These are phyloP conservation scores for Pythium vanterpoolii DNA, from an alignment of 352 stramenopile species.

Conservation along the genomic window DNA sequence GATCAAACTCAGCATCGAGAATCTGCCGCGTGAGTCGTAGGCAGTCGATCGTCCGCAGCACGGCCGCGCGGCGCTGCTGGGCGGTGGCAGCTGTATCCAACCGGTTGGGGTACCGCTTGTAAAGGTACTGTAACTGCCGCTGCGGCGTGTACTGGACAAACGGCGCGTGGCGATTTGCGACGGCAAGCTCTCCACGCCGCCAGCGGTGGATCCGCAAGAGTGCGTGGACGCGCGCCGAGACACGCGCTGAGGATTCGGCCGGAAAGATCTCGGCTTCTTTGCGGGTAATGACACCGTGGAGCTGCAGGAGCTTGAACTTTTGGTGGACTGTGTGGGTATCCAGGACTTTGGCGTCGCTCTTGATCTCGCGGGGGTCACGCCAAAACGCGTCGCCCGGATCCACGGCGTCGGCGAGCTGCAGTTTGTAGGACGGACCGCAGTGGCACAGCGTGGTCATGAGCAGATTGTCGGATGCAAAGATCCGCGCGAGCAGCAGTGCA, in stretches of 20 bases:
- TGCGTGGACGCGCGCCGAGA: slow-evolving; percentile 51
- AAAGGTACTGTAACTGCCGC: slow-evolving; percentile 58
- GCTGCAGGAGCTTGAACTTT: slow-evolving; percentile 45
- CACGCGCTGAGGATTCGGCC: slow-evolving; percentile 33
- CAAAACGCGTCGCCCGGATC: slow-evolving; percentile 53
- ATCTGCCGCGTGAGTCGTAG: slow-evolving; percentile 44
- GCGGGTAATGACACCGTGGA: slow-evolving; percentile 27
- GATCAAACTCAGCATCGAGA: slow-evolving; percentile 49
- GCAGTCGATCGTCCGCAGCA: slow-evolving; percentile 61
- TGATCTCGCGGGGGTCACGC: slow-evolving; percentile 40
- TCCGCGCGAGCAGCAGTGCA: slow-evolving; percentile 36
- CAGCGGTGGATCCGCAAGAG: slow-evolving; percentile 35
- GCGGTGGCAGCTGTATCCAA: slow-evolving; percentile 39
- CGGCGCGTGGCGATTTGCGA: slow-evolving; percentile 26
- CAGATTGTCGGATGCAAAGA: slow-evolving; percentile 64
- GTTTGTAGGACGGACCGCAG: slow-evolving; percentile 32
- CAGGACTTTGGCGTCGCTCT: slow-evolving; percentile 40
- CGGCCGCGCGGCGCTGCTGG: slow-evolving; percentile 36
- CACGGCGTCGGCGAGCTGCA: slow-evolving; percentile 56
- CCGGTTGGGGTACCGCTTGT: slow-evolving; percentile 52
- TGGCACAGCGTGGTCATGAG: slow-evolving; percentile 56
- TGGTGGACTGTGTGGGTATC: slow-evolving; percentile 47
- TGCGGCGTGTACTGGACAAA: slow-evolving; percentile 44
- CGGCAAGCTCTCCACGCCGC: slow-evolving; percentile 18
- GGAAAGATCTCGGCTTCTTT: slow-evolving; percentile 46